Percentiles rank a stretch among this genome's conserved stretches.
Conservation (phyloP, 805 yeast species). For the Kregervanrija fluxuum region DNA sequence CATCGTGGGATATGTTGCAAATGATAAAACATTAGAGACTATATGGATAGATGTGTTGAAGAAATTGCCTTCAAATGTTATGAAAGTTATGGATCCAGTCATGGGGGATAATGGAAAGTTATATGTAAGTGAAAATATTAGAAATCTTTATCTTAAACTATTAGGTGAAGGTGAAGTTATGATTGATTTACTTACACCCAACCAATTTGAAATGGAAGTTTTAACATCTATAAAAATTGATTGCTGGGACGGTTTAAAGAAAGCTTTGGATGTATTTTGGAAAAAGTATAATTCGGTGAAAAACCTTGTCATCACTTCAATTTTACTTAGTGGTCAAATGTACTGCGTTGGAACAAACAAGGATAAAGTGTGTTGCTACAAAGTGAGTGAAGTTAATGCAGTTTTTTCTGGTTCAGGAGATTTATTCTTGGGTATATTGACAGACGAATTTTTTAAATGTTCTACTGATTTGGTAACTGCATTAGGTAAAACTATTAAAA, state of each 20-base stretch:
- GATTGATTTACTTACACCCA: conserved; percentile 57
- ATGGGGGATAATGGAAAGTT: conserved; percentile 84
- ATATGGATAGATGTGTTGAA: conserved; percentile 29
- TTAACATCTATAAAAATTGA: conserved; percentile 41
- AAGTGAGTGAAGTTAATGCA: conserved; percentile 46
- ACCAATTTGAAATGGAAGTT: conserved; percentile 66
- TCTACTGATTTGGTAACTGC: conserved; percentile 24
- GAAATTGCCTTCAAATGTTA: conserved; percentile 22
- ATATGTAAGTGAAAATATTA: conserved; percentile 58
- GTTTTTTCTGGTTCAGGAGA: conserved; percentile 73
- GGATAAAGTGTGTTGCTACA: conserved; percentile 26
- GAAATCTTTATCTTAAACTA: conserved; percentile 45
- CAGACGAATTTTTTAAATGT: conserved; percentile 38
- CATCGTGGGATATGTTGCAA: conserved; percentile 76
- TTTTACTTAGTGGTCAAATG: conserved; percentile 25
- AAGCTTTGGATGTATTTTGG: conserved; percentile 37
- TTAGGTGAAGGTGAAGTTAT: conserved; percentile 26
- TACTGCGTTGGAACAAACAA: conserved; percentile 38
- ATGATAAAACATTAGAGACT: conserved; percentile 44
- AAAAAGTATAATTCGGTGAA: conserved; percentile 34
- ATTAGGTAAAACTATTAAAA: conserved; percentile 32
- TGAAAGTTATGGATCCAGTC: conserved; percentile 83
- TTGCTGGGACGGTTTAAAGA: conserved; percentile 29
- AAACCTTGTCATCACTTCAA: conserved; percentile 55
- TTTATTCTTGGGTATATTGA: conserved; percentile 54